Evolutionary conservation across 768 basidiomycete species (phyloP), one percentile per base, ranked within the genome.

Genomic region (Phaffia tasmanica): DNA sequence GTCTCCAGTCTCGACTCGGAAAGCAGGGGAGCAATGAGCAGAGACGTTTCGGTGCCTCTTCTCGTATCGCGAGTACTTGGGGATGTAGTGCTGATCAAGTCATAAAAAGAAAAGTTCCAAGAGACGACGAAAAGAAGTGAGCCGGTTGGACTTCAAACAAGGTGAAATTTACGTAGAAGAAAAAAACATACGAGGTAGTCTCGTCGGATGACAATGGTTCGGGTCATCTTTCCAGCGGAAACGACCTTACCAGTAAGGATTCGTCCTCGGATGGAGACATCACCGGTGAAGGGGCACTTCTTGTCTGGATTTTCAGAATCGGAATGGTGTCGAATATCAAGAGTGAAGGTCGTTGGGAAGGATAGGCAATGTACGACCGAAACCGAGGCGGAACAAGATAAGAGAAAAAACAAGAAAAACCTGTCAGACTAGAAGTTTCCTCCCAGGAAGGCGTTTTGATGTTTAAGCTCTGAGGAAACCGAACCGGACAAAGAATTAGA

Each of bases 261-360:
- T 74, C 95, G 93, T 64, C 95, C 95, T 76, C 95, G 94, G 78
- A 99, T 99, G 65, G 95, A 98, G 74, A 99, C 81, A 72, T 91
- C 81, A 71, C 94, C 89, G 71, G 90, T 93, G 83, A 97, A 99
- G 30, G 95, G 95, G 81, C 95, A 99, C 81, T 99, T 99, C 83
- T 98, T 98, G 84, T 99, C 95, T 91, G 58, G 29, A 25, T 42
- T 42, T 11, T 42, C 8, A 54, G 23, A 27, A 42, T 14, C n/a
- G 35, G 42, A 19, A 23, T n/a, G 35, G 8, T n/a, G 30, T 60
- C 57, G 62, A 32, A 27, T 3, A 18, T 21, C 8, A 25, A 42
- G 29, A 53, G 32, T 21, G 47, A 21, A 54, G n/a, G 42, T 29
- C 25, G 7, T 18, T 8, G 46, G 7, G 19, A 35, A 63, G 62